Evolutionary conservation across 371 early-diverging fungal genomes (phyloP).

Genomic region (Dichotomocladium elegans): DNA sequence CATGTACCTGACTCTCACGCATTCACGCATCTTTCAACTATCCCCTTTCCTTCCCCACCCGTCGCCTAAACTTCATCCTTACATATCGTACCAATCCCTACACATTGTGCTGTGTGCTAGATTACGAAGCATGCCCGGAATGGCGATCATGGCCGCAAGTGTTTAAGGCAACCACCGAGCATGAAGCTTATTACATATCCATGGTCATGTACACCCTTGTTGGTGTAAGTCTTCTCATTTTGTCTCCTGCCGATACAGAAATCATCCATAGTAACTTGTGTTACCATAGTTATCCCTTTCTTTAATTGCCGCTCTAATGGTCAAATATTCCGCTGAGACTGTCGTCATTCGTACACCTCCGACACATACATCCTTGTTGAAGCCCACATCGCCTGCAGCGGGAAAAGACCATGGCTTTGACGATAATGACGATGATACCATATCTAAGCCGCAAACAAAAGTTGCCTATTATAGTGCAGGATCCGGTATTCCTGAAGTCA

Average conservation of each 20-base stretch:
- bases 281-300: constrained; percentile 29
- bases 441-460: constrained; percentile 26
- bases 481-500: constrained; percentile 93
- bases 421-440: background rate
- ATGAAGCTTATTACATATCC: constrained; percentile 21
- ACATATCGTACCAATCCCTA: too few species aligned
- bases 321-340: constrained; percentile 40
- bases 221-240: constrained; percentile 29
- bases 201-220: constrained; percentile 34
- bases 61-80: too few species aligned
- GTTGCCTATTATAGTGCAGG: constrained; percentile 74
- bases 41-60: too few species aligned
- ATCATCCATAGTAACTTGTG: background rate
- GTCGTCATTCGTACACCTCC: constrained; percentile 26
- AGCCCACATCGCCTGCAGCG: background rate
- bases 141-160: constrained; percentile 46
- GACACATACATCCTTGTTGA: too few species aligned
- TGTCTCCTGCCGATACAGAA: background rate
- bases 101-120: too few species aligned
- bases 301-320: constrained; percentile 32
- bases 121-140: constrained; percentile 28
- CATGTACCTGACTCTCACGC: too few species aligned
- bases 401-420: background rate
- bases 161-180: constrained; percentile 19
- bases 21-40: too few species aligned